These are phyloP conservation scores for Murraya koenigii DNA, from an alignment of 345 rosid species.

Conservation along the genomic window DNA sequence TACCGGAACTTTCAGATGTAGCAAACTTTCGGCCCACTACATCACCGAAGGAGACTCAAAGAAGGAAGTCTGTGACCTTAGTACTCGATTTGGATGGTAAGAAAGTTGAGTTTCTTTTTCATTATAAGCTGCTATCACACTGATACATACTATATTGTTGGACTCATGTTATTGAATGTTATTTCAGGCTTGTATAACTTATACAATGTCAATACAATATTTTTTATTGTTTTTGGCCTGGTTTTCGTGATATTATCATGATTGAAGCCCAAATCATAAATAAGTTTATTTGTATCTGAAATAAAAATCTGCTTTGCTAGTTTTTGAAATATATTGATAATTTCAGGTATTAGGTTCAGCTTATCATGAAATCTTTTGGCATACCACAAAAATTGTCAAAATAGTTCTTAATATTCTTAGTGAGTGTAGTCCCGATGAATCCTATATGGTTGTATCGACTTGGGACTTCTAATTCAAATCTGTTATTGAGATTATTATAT, in stretches of 20 bases:
- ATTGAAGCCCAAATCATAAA: not conserved
- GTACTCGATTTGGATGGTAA: slow-evolving; percentile 98
- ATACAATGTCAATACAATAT: not conserved
- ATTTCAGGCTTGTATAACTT: not conserved
- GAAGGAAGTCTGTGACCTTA: slow-evolving; percentile 64
- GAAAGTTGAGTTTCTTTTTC: slow-evolving; percentile 10
- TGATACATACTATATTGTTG: not conserved
- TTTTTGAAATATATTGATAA: not conserved
- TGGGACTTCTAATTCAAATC: not conserved
- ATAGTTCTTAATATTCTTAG: not conserved
- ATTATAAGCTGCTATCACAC: not conserved
- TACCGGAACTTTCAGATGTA: slow-evolving; percentile 80
- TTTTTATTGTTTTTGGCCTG: not conserved
- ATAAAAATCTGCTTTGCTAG: not conserved
- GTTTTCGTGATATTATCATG: not conserved
- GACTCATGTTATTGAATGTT: not conserved
- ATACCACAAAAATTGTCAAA: not conserved
- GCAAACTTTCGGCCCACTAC: slow-evolving; percentile 47
- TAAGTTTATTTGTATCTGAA: not conserved
- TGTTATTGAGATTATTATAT: not conserved
- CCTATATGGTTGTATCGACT: not conserved
- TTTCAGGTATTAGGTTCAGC: not conserved
- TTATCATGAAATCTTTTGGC: not conserved
- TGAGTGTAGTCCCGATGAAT: not conserved
- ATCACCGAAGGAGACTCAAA: slow-evolving; percentile 39